Conservation (phyloP, 108 stramenopile species). For the Conticribra guillardii region DNA sequence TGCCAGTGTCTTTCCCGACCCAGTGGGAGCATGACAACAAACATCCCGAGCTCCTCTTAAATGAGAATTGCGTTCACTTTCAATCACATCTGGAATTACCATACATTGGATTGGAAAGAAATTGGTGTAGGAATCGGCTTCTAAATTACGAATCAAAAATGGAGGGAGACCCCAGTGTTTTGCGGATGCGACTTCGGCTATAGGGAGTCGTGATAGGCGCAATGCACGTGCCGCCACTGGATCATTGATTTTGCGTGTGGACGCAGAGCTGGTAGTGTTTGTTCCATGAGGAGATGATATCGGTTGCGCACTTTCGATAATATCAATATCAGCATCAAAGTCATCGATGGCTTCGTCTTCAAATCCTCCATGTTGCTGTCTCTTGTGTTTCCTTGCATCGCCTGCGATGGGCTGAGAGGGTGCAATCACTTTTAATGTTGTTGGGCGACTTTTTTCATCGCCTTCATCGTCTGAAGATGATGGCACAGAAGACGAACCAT, state of each 20-base stretch:
- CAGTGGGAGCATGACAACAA: slow-evolving; percentile 90
- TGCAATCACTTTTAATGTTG: slow-evolving; percentile 71
- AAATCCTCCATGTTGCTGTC: slow-evolving; percentile 25
- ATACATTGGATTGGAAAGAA: slow-evolving; percentile 94
- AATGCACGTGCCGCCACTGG: slow-evolving; percentile 56
- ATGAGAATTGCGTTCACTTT: slow-evolving; percentile 63
- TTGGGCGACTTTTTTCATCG: slow-evolving; percentile 4
- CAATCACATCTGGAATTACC: slow-evolving; percentile 84
- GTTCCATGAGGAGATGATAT: neutral
- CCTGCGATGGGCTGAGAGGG: slow-evolving; percentile 52
- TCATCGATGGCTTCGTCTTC: slow-evolving; percentile 82
- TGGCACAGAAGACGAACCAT: slow-evolving; percentile 25
- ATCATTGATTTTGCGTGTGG: slow-evolving; percentile 16
- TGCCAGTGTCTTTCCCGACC: slow-evolving; percentile 87
- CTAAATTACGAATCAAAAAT: slow-evolving; percentile 72
- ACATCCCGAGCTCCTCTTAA: slow-evolving; percentile 68
- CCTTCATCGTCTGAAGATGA: slow-evolving; percentile 27
- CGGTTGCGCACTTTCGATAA: slow-evolving; percentile 26
- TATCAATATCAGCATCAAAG: slow-evolving; percentile 61
- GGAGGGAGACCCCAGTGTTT: slow-evolving; percentile 69
- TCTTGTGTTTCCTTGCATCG: slow-evolving; percentile 35
- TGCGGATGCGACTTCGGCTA: slow-evolving; percentile 62
- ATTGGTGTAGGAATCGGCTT: slow-evolving; percentile 62
- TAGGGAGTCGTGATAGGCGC: slow-evolving; percentile 64
- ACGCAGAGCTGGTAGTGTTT: slow-evolving; percentile 26